Conservation (phyloP, 805 yeast species). For the Saccharomyces paradoxus region DNA sequence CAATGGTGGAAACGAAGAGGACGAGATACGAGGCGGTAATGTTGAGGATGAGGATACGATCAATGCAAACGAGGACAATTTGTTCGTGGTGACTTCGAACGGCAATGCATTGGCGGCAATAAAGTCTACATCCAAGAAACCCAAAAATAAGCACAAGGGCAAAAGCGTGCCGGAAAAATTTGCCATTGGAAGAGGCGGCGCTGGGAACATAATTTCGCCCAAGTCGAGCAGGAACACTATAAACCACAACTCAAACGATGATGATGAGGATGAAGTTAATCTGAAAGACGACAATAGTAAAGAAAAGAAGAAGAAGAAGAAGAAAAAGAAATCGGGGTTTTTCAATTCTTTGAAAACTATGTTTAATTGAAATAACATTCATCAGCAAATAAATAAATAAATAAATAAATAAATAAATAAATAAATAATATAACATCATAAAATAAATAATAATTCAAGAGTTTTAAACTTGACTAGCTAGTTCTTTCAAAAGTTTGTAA, state of each 20-base stretch:
- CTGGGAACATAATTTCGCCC: slow-evolving; percentile 27
- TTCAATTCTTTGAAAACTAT: slow-evolving; percentile 4
- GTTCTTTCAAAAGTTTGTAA: slow-evolving; percentile 65
- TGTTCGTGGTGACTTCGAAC: background rate
- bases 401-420: slow-evolving; percentile 4
- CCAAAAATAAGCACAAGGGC: background rate
- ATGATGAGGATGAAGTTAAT: background rate
- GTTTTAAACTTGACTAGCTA: slow-evolving; percentile 39
- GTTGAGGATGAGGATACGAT: background rate
- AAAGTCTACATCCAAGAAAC: background rate
- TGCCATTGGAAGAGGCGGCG: slow-evolving; percentile 31
- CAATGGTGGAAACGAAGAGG: background rate
- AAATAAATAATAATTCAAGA: slow-evolving; percentile 1
- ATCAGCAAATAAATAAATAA: slow-evolving; percentile 3
- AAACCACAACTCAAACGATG: background rate
- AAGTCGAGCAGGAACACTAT: background rate
- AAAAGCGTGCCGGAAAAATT: slow-evolving; percentile 3
- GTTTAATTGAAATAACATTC: slow-evolving; percentile 2
- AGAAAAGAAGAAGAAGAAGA: slow-evolving; percentile 1
- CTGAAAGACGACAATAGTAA: background rate
- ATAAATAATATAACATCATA: background rate
- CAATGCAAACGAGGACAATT: background rate
- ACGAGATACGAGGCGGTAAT: background rate
- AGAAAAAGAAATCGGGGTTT: slow-evolving; percentile 4
- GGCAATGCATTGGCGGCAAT: background rate